These are phyloP conservation scores for Nicotiana paniculata DNA, from an alignment of 257 asterid species.

Conservation along the genomic window DNA sequence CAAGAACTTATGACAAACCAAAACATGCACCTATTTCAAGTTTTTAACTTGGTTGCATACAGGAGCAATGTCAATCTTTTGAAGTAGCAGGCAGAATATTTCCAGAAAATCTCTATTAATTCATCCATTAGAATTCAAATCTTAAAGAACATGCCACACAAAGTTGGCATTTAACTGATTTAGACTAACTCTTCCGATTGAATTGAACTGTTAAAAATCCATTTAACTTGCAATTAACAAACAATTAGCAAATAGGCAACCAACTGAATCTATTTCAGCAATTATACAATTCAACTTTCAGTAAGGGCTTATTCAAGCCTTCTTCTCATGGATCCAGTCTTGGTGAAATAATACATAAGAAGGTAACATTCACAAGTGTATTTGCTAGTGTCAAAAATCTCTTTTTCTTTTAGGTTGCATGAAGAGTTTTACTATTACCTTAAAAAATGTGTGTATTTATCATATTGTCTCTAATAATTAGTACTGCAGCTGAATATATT, in stretches of 20 bases:
- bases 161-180: background rate
- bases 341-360: background rate
- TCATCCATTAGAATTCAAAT: background rate
- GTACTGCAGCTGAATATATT: background rate
- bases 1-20: background rate
- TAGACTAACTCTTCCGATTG: background rate
- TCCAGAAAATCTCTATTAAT: background rate
- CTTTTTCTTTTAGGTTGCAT: background rate
- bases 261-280: background rate
- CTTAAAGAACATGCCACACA: background rate
- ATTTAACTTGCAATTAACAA: background rate
- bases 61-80: background rate
- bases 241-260: background rate
- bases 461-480: background rate
- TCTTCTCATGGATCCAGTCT: background rate
- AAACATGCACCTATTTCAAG: background rate
- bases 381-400: background rate
- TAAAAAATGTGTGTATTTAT: background rate
- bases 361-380: background rate
- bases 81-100: background rate
- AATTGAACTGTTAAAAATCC: background rate
- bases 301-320: background rate
- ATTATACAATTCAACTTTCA: background rate
- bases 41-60: background rate
- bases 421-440: background rate